A percentile compares a stretch with the other conserved stretches of the same genome.
phyloP scores from a whole-genome alignment of 306 rosid genomes.

The Mucuna pruriens region DNA sequence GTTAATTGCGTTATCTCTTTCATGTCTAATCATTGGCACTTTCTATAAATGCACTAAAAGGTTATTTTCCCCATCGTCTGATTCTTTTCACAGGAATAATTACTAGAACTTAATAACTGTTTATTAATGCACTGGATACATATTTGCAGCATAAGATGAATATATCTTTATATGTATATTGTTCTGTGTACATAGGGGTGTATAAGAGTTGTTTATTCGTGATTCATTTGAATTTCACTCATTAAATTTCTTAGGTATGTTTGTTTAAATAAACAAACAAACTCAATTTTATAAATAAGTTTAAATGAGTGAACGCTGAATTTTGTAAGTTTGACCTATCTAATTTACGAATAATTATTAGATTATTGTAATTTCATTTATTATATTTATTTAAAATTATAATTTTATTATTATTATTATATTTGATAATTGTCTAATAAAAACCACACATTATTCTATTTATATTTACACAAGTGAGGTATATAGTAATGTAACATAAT shows the following conservation, averaged over 20 bases:
- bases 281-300: background rate
- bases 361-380: background rate
- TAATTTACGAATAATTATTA: background rate
- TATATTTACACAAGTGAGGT: background rate
- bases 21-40: slow-evolving; percentile 3
- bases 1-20: background rate
- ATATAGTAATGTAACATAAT: background rate
- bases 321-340: background rate
- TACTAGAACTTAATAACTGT: background rate
- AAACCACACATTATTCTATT: background rate
- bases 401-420: background rate
- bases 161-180: background rate
- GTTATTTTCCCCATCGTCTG: background rate
- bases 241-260: background rate
- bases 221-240: background rate
- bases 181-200: background rate
- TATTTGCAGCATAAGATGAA: background rate
- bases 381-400: background rate
- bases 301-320: background rate
- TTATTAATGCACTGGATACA: background rate
- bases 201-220: background rate
- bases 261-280: background rate
- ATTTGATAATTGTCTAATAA: background rate
- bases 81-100: background rate
- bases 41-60: background rate